Base-by-base conservation (phyloP, 1,284 basidiomycete genomes). In the Fomitopsis schrenkii region DNA sequence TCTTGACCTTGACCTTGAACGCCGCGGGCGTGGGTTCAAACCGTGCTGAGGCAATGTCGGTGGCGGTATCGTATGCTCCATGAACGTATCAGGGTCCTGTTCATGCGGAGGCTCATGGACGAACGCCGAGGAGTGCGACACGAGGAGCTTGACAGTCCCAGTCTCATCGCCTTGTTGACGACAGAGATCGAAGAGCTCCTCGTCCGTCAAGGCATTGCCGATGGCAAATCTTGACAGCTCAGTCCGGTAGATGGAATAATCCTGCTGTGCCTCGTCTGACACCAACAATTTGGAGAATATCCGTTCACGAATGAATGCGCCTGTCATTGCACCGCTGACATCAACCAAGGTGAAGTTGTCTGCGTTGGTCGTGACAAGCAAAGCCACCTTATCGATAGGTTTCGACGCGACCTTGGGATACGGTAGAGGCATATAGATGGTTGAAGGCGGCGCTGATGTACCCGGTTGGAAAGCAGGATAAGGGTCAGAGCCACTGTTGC, bases 251-350 rank as follows among this genome's bases (percentile, higher is more conserved):
- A 97, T 88, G n/a, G 88, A 85, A 70, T 89, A 88, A 33, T 82
- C 84, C 4, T 80, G 72, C 69, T 91, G 87, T 65, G 94, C 92
- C 66, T 94, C 93, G 64, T 96, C 94, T 35, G 83, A 82, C 59
- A 97, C 93, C 68, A 89, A 87, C 60, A 96, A 79, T 92, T 95
- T 93, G 61, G 86, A 85, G 68, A 95, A 93, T 26, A 97, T 90
- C 59, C 87, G 83, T 72, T 96, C 94, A 67, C 90, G 85, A 66
- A 97, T 91, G 66, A 86, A 88, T 15, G 87, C 85, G 35, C 88
- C 82, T 64, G 83, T 85, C 58, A 80, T 80, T 30, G 90, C 86
- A 26, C 84, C 84, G 30, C 86, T 87, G 63, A 97, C 87, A 66
- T 94, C 90, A 40, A 96, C 93, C 41, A 85, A 81, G 45, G 84